Evolutionary conservation across 352 stramenopile species (phyloP).

Genomic region (Pythium dissimile): DNA sequence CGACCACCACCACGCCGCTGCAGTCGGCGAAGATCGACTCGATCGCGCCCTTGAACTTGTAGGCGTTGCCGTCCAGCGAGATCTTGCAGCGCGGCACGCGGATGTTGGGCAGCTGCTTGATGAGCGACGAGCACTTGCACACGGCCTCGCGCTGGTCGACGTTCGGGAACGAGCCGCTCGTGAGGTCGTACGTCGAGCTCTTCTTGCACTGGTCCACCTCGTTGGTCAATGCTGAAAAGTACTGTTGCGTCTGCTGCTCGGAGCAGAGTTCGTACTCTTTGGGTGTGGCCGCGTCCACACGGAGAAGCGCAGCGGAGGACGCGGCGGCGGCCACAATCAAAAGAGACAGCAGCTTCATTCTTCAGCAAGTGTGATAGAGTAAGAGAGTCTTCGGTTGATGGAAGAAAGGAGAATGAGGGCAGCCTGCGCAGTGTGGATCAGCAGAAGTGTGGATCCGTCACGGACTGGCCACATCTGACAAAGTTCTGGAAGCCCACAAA

Average conservation of each 20-base stretch:
- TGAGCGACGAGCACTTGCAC: conserved; percentile 30
- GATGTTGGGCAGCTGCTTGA: conserved; percentile 26
- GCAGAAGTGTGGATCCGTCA: too few species aligned
- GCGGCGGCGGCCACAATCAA: neutral
- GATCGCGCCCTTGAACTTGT: conserved; percentile 29
- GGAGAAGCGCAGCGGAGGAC: neutral
- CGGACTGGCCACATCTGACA: neutral
- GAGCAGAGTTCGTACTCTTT: conserved; percentile 16
- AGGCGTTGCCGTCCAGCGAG: conserved; percentile 22
- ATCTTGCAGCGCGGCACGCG: conserved; percentile 28
- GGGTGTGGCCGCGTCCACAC: neutral
- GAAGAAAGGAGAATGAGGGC: neutral
- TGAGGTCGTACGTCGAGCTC: conserved; percentile 24
- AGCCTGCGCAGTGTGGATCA: neutral
- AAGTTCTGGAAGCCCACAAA: neutral
- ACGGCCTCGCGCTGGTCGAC: conserved; percentile 23
- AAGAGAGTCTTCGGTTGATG: neutral
- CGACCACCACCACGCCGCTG: conserved; percentile 4
- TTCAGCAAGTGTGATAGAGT: too few species aligned
- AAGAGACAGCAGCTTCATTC: conserved; percentile 5
- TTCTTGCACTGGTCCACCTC: conserved; percentile 23
- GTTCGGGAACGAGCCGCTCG: conserved; percentile 19
- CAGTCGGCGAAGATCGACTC: conserved; percentile 27
- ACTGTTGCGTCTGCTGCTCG: conserved; percentile 11
- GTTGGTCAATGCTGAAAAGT: conserved; percentile 18